phyloP scores from a whole-genome alignment of 116 monocot genomes.

The Papilionanthe hybrid region DNA sequence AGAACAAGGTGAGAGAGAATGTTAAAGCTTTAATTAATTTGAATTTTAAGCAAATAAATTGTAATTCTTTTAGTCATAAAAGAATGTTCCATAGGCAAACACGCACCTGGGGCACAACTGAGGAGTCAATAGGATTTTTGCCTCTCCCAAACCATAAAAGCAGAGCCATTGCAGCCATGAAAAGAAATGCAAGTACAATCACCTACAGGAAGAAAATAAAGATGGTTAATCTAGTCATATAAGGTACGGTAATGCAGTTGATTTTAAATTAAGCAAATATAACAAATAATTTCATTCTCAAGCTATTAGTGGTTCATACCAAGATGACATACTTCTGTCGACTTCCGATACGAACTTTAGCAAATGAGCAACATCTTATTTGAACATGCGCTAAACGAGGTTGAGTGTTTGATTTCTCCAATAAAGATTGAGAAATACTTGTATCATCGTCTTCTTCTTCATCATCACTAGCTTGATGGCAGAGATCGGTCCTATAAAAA shows the following conservation, averaged over 20 bases:
- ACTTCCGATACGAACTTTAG: constrained; percentile 62
- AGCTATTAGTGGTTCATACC: constrained; percentile 31
- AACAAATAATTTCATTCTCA: neutral
- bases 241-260: neutral
- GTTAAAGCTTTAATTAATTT: neutral
- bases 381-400: constrained; percentile 24
- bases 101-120: constrained; percentile 70
- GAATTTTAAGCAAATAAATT: neutral
- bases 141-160: constrained; percentile 87
- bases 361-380: constrained; percentile 54
- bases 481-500: constrained; percentile 76
- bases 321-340: constrained; percentile 87
- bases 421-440: constrained; percentile 44
- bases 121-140: constrained; percentile 77
- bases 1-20: neutral
- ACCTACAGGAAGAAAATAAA: constrained; percentile 42
- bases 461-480: constrained; percentile 92
- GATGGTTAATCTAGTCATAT: neutral
- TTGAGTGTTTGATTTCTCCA: constrained; percentile 57
- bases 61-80: neutral
- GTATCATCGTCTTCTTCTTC: constrained; percentile 78
- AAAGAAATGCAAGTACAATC: constrained; percentile 66
- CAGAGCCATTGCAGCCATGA: constrained; percentile 65
- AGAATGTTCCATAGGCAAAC: neutral
- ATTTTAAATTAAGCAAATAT: neutral